Percentiles rank a stretch among this genome's conserved stretches.
phyloP scores from a whole-genome alignment of 495 filamentous ascomycete genomes.

The Penicillium canariense region DNA sequence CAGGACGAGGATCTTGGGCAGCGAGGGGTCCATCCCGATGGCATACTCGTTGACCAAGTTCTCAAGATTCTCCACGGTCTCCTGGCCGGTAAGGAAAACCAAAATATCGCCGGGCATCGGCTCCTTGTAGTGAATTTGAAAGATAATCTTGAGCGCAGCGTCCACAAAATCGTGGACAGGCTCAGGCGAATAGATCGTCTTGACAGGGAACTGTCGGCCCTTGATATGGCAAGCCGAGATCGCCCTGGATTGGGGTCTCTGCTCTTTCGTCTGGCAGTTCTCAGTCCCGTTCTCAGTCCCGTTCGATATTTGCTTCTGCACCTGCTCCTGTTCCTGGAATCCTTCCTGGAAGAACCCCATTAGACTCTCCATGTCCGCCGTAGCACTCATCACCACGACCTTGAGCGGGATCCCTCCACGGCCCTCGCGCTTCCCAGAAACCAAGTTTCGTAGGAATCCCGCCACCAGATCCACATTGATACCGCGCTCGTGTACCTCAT shows the following conservation, averaged over 20 bases:
- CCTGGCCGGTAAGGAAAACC: constrained; percentile 91
- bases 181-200: constrained; percentile 69
- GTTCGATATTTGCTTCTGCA: constrained; percentile 17
- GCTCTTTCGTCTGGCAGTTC: no score
- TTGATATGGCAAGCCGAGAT: constrained; percentile 70
- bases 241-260: constrained; percentile 13
- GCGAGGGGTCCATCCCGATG: constrained; percentile 60
- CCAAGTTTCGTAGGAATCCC: constrained; percentile 79
- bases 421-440: constrained; percentile 54
- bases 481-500: constrained; percentile 96
- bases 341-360: constrained; percentile 67
- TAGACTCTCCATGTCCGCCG: constrained; percentile 78
- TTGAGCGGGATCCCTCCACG: constrained; percentile 74
- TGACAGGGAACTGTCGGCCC: constrained; percentile 86
- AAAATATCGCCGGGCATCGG: constrained; percentile 91
- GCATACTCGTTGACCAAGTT: constrained; percentile 78
- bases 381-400: constrained; percentile 95
- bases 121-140: constrained; percentile 83
- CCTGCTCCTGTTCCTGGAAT: constrained; percentile 17
- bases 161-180: constrained; percentile 84
- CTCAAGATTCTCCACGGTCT: constrained; percentile 83
- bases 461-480: constrained; percentile 91
- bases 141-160: constrained; percentile 75
- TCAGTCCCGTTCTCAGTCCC: constrained; percentile 1
- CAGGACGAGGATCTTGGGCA: constrained; percentile 73